Evolutionary conservation across 768 basidiomycete genomes (phyloP), one percentile per base, ranked within the genome.

Genomic region (Amanita exitialis): DNA sequence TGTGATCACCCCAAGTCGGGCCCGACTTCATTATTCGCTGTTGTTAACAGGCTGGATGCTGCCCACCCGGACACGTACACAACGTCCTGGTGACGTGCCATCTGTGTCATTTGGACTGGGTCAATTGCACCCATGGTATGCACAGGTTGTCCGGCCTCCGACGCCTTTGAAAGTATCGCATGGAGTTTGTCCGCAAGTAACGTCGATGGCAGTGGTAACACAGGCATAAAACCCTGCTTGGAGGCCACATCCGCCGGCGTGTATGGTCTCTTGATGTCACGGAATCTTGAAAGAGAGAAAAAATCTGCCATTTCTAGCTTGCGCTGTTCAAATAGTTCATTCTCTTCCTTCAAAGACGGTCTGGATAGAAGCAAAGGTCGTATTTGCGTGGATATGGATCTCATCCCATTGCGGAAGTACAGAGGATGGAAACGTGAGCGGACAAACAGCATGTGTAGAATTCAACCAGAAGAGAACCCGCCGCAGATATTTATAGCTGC

Each of bases 41-140:
- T 93, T 4, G 92, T 93, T 47, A 95, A 70, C 44, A 92, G 74
- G 57, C 87, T 90, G 39, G 86, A 88, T 21, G 82, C 76, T 12
- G 89, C 91, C 92, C 92, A 95, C 8, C 94, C 93, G 45, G 86
- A 89, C n/a, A 97, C 72, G 59, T 97, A 97, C 2, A 92, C 79
- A 30, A 86, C 82, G 61, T 96, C 86, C 59, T 90, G 86, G 59
- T 88, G 77, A 47, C 70, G 71, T 6, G 90, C 93, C 88, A 91
- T 90, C 68, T 96, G 92, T 0, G 90, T 92, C 86, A 93, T 90
- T 68, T 90, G 92, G 12, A 93, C 79, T 0, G 92, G 91, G 63
- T 96, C 94, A 54, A 96, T 86, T 3, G 90, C 91, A 36, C 92
- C 92, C 79, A 94, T 83, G 1, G 93, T 95, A 59, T 90, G 88